These are phyloP conservation scores for Erysimum pusillum DNA, from an alignment of 441 rosid species.

Conservation along the genomic window DNA sequence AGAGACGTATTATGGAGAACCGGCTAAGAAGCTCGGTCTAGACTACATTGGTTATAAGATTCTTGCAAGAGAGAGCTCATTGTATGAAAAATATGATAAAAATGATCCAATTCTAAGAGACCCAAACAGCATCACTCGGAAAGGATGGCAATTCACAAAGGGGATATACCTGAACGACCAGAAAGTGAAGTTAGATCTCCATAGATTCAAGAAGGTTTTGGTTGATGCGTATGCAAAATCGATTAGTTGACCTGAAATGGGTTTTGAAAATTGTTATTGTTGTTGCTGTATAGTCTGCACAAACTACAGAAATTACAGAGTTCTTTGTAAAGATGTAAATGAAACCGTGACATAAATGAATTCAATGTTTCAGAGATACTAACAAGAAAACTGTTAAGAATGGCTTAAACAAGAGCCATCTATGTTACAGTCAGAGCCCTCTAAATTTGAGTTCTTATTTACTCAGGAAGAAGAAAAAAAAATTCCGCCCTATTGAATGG, in stretches of 20 bases:
- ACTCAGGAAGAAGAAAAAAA: conserved; percentile 13
- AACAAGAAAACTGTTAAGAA: conserved; percentile 30
- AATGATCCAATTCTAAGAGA: conserved; percentile 54
- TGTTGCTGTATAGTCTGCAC: conserved; percentile 37
- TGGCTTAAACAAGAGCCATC: conserved; percentile 32
- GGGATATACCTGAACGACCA: conserved; percentile 78
- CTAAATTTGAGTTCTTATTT: conserved; percentile 40
- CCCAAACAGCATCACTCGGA: conserved; percentile 67
- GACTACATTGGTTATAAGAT: conserved; percentile 74
- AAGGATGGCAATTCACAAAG: conserved; percentile 94
- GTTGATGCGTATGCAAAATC: conserved; percentile 45
- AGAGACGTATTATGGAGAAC: conserved; percentile 89
- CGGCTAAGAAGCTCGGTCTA: conserved; percentile 86
- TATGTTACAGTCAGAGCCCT: conserved; percentile 36
- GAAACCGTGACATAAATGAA: conserved; percentile 34
- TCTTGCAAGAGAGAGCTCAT: conserved; percentile 77
- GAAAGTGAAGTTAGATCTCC: conserved; percentile 65
- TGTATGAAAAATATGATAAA: conserved; percentile 65
- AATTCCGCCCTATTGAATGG: not conserved
- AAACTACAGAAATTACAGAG: conserved; percentile 16
- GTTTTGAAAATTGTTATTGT: not conserved
- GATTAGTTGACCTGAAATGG: conserved; percentile 31
- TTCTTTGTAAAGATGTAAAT: conserved; percentile 37
- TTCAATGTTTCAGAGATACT: conserved; percentile 33
- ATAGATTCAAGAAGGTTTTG: conserved; percentile 64